These are phyloP conservation scores for Prunella vulgaris DNA, from an alignment of 257 asterid genomes.

Conservation along the genomic window DNA sequence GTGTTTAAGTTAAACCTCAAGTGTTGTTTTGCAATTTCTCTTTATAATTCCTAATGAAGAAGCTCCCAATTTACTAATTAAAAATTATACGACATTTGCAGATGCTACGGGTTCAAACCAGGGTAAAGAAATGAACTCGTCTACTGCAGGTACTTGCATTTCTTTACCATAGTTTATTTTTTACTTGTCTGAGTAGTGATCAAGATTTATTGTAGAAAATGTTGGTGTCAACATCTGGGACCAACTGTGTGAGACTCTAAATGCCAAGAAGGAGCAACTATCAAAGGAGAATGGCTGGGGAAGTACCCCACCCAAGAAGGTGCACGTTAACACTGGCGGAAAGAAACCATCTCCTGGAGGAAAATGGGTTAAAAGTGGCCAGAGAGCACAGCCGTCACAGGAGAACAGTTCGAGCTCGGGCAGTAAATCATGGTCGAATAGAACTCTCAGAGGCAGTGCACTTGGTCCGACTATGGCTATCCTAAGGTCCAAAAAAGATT, in stretches of 20 bases:
- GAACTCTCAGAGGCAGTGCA: constrained; percentile 58
- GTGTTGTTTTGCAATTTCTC: not conserved
- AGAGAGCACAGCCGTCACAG: constrained; percentile 38
- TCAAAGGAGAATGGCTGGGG: constrained; percentile 40
- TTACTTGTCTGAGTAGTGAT: constrained; percentile 1
- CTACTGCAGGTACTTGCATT: constrained; percentile 28
- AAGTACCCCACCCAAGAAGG: constrained; percentile 32
- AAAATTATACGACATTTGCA: constrained; percentile 10
- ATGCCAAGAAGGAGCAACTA: constrained; percentile 58
- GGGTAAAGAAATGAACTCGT: constrained; percentile 22
- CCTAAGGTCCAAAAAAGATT: constrained; percentile 53
- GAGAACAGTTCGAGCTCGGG: constrained; percentile 16
- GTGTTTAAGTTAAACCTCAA: not conserved
- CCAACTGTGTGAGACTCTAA: constrained; percentile 49
- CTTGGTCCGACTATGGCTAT: constrained; percentile 73
- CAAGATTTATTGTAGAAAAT: constrained; percentile 30
- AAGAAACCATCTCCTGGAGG: constrained; percentile 29
- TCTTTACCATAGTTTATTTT: not conserved
- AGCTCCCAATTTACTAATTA: not conserved
- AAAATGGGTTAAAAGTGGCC: constrained; percentile 26
- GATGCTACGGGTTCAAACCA: constrained; percentile 22
- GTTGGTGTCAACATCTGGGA: constrained; percentile 59
- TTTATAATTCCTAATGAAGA: not conserved
- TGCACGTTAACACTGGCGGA: constrained; percentile 22
- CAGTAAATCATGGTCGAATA: constrained; percentile 49